phyloP scores from a whole-genome alignment of 495 filamentous ascomycete genomes.

The Trichocladium antarcticum region DNA sequence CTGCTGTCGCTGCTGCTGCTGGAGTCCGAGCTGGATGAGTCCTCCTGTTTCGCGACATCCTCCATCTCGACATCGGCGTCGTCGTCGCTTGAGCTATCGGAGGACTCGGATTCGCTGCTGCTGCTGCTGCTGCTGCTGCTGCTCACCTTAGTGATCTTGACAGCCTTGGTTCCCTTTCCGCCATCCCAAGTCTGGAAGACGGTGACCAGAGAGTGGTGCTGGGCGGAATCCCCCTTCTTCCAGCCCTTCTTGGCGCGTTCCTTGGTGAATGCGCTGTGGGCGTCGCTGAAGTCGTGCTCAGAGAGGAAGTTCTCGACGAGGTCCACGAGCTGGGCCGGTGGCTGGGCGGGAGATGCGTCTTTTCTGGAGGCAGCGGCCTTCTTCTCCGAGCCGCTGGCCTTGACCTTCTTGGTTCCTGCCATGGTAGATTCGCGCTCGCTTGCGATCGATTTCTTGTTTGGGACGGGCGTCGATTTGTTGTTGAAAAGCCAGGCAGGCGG shows the following conservation, averaged over 20 bases:
- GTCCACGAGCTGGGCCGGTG: conserved; percentile 49
- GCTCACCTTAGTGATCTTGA: conserved; percentile 31
- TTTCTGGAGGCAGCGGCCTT: conserved; percentile 25
- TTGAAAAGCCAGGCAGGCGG: conserved; percentile 39
- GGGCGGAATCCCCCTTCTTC: conserved; percentile 22
- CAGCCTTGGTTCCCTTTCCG: conserved; percentile 26
- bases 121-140: conserved; percentile 25
- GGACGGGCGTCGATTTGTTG: conserved; percentile 25
- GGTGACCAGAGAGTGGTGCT: conserved; percentile 31
- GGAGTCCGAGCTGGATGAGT: conserved; percentile 10
- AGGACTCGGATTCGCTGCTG: conserved; percentile 49
- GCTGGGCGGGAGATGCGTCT: conserved; percentile 20
- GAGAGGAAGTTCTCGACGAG: conserved; percentile 57
- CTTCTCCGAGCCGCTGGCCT: conserved; percentile 24
- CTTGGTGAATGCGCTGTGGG: conserved; percentile 48
- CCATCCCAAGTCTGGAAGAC: conserved; percentile 40
- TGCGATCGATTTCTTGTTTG: conserved; percentile 1
- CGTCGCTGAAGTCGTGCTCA: conserved; percentile 50
- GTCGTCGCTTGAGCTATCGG: conserved; percentile 76
- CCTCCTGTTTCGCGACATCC: conserved; percentile 6
- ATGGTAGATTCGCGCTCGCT: conserved; percentile 1
- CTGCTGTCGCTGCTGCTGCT: conserved; percentile 28
- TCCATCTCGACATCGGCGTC: conserved; percentile 44
- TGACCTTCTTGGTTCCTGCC: conserved; percentile 20
- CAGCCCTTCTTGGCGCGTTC: conserved; percentile 42